These are phyloP conservation scores for Neurospora sp. DNA, from an alignment of 2,329 filamentous ascomycete genomes.

Conservation along the genomic window DNA sequence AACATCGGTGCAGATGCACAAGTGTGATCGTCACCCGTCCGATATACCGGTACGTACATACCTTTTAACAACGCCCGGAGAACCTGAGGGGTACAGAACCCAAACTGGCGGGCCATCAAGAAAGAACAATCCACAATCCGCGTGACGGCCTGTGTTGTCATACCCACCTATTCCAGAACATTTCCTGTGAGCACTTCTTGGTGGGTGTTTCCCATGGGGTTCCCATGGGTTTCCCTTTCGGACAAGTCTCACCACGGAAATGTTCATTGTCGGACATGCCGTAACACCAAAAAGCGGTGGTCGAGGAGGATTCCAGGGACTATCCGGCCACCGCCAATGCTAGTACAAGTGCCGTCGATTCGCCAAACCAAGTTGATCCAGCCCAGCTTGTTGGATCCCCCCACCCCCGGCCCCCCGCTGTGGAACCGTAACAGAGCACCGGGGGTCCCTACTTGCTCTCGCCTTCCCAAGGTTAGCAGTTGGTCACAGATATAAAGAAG, in stretches of 20 bases:
- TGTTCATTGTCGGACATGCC: not conserved
- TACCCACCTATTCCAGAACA: not conserved
- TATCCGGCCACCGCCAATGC: not conserved
- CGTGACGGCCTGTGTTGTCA: not conserved
- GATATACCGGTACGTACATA: not conserved
- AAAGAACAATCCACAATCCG: not conserved
- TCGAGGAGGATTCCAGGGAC: not conserved
- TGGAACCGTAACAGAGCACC: not conserved
- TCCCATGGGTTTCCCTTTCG: not conserved
- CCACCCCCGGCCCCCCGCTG: not conserved
- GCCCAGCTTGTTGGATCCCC: not conserved
- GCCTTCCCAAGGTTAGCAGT: not conserved
- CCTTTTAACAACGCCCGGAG: not conserved
- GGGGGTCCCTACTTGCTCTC: not conserved
- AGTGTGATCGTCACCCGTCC: not conserved
- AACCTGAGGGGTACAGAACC: not conserved
- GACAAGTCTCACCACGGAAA: not conserved
- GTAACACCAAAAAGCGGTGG: not conserved
- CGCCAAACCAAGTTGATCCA: not conserved
- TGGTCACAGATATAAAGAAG: not conserved
- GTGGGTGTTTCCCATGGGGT: not conserved
- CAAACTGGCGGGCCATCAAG: not conserved
- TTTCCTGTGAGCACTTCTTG: not conserved
- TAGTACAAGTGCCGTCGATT: not conserved
- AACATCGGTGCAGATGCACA: not conserved